Percentiles rank a stretch among this genome's conserved stretches.
phyloP scores from a whole-genome alignment of 176 grass and related monocot species.

The Carex pumila region DNA sequence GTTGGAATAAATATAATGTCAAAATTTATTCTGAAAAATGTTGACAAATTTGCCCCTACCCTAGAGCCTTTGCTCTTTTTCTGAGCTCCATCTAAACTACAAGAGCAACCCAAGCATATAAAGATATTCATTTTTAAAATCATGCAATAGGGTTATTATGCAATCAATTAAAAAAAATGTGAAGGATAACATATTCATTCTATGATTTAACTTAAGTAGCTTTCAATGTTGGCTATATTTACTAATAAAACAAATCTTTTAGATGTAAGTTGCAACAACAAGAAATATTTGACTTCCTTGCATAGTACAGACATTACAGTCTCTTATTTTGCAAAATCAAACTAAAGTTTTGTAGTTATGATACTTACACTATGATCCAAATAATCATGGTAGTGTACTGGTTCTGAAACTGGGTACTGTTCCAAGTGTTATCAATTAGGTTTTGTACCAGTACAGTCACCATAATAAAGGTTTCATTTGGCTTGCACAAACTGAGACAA shows the following conservation, averaged over 20 bases:
- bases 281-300: not conserved
- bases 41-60: not conserved
- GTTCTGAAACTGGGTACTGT: not conserved
- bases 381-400: not conserved
- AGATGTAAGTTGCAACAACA: not conserved
- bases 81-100: not conserved
- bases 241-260: not conserved
- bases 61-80: not conserved
- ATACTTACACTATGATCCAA: not conserved
- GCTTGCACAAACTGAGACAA: not conserved
- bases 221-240: not conserved
- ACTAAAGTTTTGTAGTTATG: too few species aligned
- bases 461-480: not conserved
- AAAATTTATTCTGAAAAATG: not conserved
- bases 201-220: not conserved
- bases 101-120: not conserved
- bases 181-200: not conserved
- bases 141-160: not conserved
- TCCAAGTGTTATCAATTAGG: not conserved
- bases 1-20: not conserved
- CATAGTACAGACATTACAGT: too few species aligned
- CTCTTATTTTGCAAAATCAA: too few species aligned
- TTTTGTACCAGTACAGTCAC: not conserved
- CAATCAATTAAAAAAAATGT: not conserved
- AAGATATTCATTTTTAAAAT: not conserved